Evolutionary conservation across 2,329 filamentous ascomycete species (phyloP), one percentile per base, ranked within the genome.

Genomic region (Arthrobotrys sphaeroides): DNA sequence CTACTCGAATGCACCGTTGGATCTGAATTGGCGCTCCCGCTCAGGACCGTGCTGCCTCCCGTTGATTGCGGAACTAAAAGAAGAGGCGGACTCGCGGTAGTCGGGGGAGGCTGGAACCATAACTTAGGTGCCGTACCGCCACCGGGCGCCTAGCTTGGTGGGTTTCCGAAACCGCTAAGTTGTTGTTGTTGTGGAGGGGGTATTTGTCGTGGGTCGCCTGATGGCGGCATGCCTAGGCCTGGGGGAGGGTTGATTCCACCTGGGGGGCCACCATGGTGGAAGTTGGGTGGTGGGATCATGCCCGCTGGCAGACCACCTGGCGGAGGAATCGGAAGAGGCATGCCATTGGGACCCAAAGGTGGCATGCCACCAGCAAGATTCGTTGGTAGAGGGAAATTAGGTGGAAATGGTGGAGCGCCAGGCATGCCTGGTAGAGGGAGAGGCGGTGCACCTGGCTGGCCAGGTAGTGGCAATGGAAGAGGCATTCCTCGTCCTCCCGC

Each of bases 331-430:
- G 60, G 60, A 22, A 70, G 43, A 16, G 67, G 65, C 59, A 77
- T 77, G 53, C 73, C 73, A 26, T 77, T 72, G 43, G 66, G 73
- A 49, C 66, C 67, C 47, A 77, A 43, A 3, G 72, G 72, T 18
- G 66, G 65, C 43, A 62, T 61, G 13, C 59, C 60, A 16, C 72
- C 72, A 12, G 49, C n/a, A 1, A 75, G 33, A 26, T 65, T 65
- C 9, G 64, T 47, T 33, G 64, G 64, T 42, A 74, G 24, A 24
- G 65, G 31, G 61, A 77, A 79, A 89, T 90, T 24, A 88, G 88
- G 47, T 80, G 79, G 70, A 49, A 81, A 81, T 9, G 83, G 78
- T 80, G 79, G 79, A 40, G 64, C 60, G 2, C 66, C 67, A 47
- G 57, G 73, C 72, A 74, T 72, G 7, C 72, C 61, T 10, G 66